These are phyloP conservation scores for Pichia kudriavzevii DNA, from an alignment of 1,139 yeast species.

Conservation along the genomic window DNA sequence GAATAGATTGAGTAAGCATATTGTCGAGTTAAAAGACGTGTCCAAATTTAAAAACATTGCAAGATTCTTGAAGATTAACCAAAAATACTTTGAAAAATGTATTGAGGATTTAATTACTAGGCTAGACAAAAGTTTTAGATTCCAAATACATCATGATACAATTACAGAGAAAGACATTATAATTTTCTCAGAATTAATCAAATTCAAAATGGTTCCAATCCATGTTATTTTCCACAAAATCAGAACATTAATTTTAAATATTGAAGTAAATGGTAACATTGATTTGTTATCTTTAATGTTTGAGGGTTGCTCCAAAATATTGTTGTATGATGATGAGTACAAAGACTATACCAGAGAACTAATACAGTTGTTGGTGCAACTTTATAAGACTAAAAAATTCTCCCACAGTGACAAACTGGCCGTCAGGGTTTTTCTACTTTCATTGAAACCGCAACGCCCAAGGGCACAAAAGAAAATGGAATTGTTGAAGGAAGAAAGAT, in stretches of 20 bases:
- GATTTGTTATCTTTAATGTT: conserved; percentile 61
- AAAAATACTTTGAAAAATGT: conserved; percentile 41
- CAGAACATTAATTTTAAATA: conserved; percentile 44
- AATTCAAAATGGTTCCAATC: conserved; percentile 68
- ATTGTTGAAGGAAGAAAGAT: conserved; percentile 39
- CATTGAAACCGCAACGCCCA: conserved; percentile 53
- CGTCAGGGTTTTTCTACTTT: conserved; percentile 49
- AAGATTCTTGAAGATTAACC: conserved; percentile 60
- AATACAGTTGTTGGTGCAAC: conserved; percentile 48
- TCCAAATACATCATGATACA: conserved; percentile 46
- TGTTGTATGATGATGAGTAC: conserved; percentile 57
- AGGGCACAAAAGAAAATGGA: conserved; percentile 20
- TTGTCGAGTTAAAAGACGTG: conserved; percentile 40
- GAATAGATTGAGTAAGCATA: conserved; percentile 50
- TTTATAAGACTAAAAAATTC: conserved; percentile 45
- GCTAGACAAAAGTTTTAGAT: conserved; percentile 54
- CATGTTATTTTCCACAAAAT: conserved; percentile 68
- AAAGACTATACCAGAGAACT: conserved; percentile 54
- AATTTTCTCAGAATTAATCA: conserved; percentile 68
- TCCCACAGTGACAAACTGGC: conserved; percentile 51
- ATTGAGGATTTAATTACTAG: conserved; percentile 48
- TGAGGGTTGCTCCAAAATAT: conserved; percentile 66
- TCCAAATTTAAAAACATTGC: conserved; percentile 46
- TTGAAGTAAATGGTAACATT: conserved; percentile 48
- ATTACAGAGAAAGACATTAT: conserved; percentile 51